Percentiles rank a stretch among this genome's conserved stretches.
phyloP scores from a whole-genome alignment of 1,284 basidiomycete species.

The Ceratobasidium sp. region DNA sequence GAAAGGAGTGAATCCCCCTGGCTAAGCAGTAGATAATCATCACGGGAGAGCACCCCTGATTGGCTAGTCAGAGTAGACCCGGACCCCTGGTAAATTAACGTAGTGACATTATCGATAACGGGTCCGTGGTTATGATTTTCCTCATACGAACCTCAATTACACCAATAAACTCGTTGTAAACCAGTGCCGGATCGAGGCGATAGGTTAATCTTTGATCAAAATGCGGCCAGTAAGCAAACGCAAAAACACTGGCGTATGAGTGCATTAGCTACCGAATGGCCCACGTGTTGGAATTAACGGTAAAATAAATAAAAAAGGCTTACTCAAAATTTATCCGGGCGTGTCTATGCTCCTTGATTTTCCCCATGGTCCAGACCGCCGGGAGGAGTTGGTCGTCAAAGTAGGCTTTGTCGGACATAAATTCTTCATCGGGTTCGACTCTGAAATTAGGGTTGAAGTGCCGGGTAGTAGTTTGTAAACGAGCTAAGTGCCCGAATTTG shows the following conservation, averaged over 20 bases:
- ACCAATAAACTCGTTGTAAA: slow-evolving; percentile 72
- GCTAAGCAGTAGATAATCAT: slow-evolving; percentile 59
- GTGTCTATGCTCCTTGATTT: too few species aligned
- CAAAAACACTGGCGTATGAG: slow-evolving; percentile 8
- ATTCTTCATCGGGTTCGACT: too few species aligned
- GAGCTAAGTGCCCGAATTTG: slow-evolving; percentile 38
- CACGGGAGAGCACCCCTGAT: slow-evolving; percentile 55
- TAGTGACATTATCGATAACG: not conserved
- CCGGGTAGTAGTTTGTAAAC: slow-evolving; percentile 41
- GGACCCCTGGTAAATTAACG: slow-evolving; percentile 57
- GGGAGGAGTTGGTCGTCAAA: too few species aligned
- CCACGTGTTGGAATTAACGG: not conserved
- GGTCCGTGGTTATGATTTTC: not conserved
- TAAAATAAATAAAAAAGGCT: slow-evolving; percentile 9
- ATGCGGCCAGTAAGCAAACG: slow-evolving; percentile 62
- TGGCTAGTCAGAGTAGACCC: slow-evolving; percentile 55
- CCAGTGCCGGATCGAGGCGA: slow-evolving; percentile 62
- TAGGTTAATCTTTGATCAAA: slow-evolving; percentile 63
- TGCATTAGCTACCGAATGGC: not conserved
- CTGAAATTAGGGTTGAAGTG: too few species aligned
- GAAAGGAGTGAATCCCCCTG: slow-evolving; percentile 61
- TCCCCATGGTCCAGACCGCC: too few species aligned
- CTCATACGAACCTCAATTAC: slow-evolving; percentile 34
- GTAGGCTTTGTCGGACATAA: too few species aligned
- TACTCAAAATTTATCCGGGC: too few species aligned